phyloP scores from a whole-genome alignment of 2,329 filamentous ascomycete species.

The Pestalotiopsis sp. region DNA sequence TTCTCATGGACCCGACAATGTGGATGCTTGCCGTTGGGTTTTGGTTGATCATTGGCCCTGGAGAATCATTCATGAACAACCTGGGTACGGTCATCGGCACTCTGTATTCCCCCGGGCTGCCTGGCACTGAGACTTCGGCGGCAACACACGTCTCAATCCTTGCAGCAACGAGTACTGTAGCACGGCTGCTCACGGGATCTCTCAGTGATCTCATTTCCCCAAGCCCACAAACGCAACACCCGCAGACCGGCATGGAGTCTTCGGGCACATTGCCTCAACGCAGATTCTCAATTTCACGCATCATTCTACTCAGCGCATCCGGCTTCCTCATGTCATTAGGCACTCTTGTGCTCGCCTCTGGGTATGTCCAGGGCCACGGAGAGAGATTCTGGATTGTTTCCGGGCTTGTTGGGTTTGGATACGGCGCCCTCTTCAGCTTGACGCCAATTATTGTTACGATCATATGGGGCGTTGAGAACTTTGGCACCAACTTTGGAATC shows the following conservation, averaged over 20 bases:
- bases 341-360: conserved; percentile 76
- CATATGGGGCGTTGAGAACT: conserved; percentile 98
- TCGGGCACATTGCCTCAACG: conserved; percentile 34
- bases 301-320: conserved; percentile 77
- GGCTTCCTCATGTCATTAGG: conserved; percentile 74
- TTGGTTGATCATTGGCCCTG: conserved; percentile 89
- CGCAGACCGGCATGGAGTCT: conserved; percentile 43
- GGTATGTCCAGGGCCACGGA: conserved; percentile 71
- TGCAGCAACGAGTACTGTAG: conserved; percentile 85
- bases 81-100: conserved; percentile 92
- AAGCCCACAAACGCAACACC: conserved; percentile 60
- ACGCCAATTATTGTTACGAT: conserved; percentile 93
- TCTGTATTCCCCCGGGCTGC: conserved; percentile 62
- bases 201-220: conserved; percentile 85
- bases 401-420: conserved; percentile 82
- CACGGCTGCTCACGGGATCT: conserved; percentile 85
- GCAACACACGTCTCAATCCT: conserved; percentile 93
- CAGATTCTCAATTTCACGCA: conserved; percentile 69
- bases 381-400: conserved; percentile 86
- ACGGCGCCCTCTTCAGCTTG: conserved; percentile 88
- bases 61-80: conserved; percentile 98
- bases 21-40: conserved; percentile 92
- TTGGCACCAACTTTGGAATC: conserved; percentile 97
- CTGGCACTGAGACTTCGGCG: conserved; percentile 56
- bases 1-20: conserved; percentile 89